Conservation (phyloP, 495 filamentous ascomycete genomes). For the Cairneyella variabilis region DNA sequence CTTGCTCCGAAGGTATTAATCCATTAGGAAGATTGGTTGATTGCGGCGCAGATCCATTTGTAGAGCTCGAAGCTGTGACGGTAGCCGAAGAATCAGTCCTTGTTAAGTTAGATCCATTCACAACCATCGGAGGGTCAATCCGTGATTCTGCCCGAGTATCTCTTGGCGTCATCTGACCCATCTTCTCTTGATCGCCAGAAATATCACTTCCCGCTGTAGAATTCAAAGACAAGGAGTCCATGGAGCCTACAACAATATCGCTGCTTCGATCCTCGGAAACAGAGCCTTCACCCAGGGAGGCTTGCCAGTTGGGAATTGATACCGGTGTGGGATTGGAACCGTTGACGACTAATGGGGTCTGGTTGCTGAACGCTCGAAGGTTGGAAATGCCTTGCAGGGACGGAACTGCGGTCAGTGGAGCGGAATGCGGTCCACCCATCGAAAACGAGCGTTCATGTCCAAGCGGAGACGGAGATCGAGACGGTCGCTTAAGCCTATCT, state of each 20-base stretch:
- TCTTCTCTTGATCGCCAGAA: slow-evolving; percentile 1
- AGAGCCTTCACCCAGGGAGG: slow-evolving; percentile 15
- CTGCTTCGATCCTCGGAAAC: slow-evolving; percentile 14
- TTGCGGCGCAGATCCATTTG: slow-evolving; percentile 3
- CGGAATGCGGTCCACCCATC: slow-evolving; percentile 36
- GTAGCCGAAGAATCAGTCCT: slow-evolving; percentile 1
- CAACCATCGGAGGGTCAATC: slow-evolving; percentile 18
- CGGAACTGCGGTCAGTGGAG: slow-evolving; percentile 26
- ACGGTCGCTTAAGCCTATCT: slow-evolving; percentile 46
- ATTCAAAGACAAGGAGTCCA: slow-evolving; percentile 19
- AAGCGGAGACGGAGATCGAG: slow-evolving; percentile 51
- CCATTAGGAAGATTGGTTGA: slow-evolving; percentile 14
- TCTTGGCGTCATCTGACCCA: slow-evolving; percentile 18
- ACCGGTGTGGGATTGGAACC: slow-evolving; percentile 35
- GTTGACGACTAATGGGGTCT: slow-evolving; percentile 45
- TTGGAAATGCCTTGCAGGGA: slow-evolving; percentile 22
- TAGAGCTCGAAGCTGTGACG: background rate
- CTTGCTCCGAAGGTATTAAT: slow-evolving; percentile 5
- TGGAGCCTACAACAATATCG: slow-evolving; percentile 16
- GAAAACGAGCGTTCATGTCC: slow-evolving; percentile 43
- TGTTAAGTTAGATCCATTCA: slow-evolving; percentile 19
- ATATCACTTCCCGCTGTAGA: slow-evolving; percentile 17
- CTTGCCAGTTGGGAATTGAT: slow-evolving; percentile 21
- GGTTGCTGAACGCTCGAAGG: slow-evolving; percentile 18
- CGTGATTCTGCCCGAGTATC: slow-evolving; percentile 7